phyloP scores from a whole-genome alignment of 1,284 basidiomycete species.

The Ustilago loliicola region DNA sequence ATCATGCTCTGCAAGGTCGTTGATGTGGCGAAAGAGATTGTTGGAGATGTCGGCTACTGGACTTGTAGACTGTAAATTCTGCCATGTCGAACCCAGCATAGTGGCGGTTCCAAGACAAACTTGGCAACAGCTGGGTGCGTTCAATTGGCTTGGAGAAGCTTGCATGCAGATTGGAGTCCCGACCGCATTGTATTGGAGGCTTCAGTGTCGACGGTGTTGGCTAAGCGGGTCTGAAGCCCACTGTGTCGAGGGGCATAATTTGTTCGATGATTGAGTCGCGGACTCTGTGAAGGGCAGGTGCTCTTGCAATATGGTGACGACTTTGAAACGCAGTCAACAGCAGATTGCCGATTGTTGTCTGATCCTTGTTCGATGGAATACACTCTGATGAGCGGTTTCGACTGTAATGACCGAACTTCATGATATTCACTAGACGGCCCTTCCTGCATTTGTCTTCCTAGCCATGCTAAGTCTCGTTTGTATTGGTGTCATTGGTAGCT shows the following conservation, averaged over 20 bases:
- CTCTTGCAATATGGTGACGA: background rate
- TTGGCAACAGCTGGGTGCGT: background rate
- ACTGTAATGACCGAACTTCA: too few relatives aligned
- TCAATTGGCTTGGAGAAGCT: too few relatives aligned
- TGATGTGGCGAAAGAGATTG: background rate
- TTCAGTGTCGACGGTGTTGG: background rate
- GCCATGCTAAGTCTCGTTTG: too few relatives aligned
- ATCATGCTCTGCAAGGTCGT: constrained; percentile 1
- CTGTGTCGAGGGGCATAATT: too few relatives aligned
- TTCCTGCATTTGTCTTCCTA: too few relatives aligned
- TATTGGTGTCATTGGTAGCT: background rate
- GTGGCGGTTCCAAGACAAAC: background rate
- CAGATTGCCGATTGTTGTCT: background rate
- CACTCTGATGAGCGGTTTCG: too few relatives aligned
- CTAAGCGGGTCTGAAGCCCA: too few relatives aligned
- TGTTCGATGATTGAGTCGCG: too few relatives aligned
- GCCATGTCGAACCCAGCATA: too few relatives aligned
- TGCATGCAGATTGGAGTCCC: background rate
- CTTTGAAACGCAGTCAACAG: background rate
- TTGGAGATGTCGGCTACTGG: background rate
- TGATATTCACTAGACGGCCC: too few relatives aligned
- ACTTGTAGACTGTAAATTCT: background rate
- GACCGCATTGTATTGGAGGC: background rate
- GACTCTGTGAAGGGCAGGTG: background rate
- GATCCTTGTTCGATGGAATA: too few relatives aligned